Base-by-base conservation (phyloP, 176 grass and related monocot genomes). In the Oropetium thomaeum region DNA sequence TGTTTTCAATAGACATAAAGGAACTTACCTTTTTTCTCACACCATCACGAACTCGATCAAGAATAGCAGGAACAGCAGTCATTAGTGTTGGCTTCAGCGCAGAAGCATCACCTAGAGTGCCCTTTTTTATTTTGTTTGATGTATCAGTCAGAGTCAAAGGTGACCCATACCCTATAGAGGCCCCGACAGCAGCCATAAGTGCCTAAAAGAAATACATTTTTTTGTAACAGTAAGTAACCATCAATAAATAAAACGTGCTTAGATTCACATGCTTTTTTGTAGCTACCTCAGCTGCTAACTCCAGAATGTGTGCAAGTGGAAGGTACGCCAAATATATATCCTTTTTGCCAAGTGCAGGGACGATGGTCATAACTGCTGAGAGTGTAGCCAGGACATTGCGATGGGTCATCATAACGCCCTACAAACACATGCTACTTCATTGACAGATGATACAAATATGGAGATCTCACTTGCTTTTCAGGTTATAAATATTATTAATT, bases 341-440 rank as follows among this genome's bases (percentile, higher is more conserved):
- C 23, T 92, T 98, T 30, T 44, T 90, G 40, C 91, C 84, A 20
- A 98, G 75, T 62, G 30, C 63, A 82, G 96, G 89, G 41, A 99
- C 87, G 35, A 99, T 89, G 29, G 91, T 90, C 89, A 90, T 92
- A 76, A 99, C 89, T 60, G 96, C 91, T 84, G 96, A 95, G 69
- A 92, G 55, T 82, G 82, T 87, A 79, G 96, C 86, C 73, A 99
- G 73, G 68, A 99, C 69, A 34, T 99, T 99, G 37, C 89, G 79
- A 62, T 99, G 96, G 69, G 84, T 99, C 96, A 99, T 95, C 96
- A 92, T 95, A 52, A 99, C 96, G 71, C 89, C 95, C 95, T 98
- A 62, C 12, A 59, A 57, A 82, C 16, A 85, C 60, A 87, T 74
- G 45, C 65, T 59, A 65, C 74, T 57, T 59, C 29, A 86, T 26